Evolutionary conservation across 495 filamentous ascomycete genomes (phyloP).

Genomic region (Tuber microsphaerosporum): DNA sequence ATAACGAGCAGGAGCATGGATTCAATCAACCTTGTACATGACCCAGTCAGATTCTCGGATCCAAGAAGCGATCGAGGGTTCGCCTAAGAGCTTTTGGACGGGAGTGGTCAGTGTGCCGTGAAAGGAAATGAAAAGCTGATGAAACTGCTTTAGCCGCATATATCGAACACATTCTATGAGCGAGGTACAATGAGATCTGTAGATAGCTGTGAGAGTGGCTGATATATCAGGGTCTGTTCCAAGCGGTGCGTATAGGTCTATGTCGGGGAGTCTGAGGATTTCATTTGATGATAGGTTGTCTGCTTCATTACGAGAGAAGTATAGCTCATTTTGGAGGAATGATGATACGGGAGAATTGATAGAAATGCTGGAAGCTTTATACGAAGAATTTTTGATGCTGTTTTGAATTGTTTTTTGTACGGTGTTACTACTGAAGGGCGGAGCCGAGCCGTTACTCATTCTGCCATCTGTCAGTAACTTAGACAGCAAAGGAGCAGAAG

Average conservation of each 20-base stretch:
- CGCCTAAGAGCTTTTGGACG: conserved; percentile 85
- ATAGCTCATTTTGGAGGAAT: conserved; percentile 40
- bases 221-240: conserved; percentile 76
- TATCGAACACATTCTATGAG: conserved; percentile 90
- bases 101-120: conserved; percentile 93
- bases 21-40: conserved; percentile 61
- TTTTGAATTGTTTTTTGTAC: conserved; percentile 40
- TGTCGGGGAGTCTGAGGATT: conserved; percentile 66
- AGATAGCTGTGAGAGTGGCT: conserved; percentile 72
- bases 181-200: conserved; percentile 88
- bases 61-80: conserved; percentile 78
- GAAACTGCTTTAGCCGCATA: conserved; percentile 89
- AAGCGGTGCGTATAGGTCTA: conserved; percentile 65
- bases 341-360: conserved; percentile 39
- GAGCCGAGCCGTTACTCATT: conserved; percentile 41
- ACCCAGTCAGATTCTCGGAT: conserved; percentile 90
- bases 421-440: conserved; percentile 37
- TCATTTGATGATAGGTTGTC: conserved; percentile 47
- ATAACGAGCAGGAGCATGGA: neutral
- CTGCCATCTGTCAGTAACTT: conserved; percentile 41
- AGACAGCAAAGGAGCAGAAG: conserved; percentile 39
- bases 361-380: conserved; percentile 32
- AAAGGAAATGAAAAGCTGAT: conserved; percentile 90
- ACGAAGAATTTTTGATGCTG: conserved; percentile 40
- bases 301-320: conserved; percentile 38